Evolutionary conservation across 108 stramenopile genomes (phyloP), one percentile per base, ranked within the genome.

Genomic region (Schizochytrium sp.): DNA sequence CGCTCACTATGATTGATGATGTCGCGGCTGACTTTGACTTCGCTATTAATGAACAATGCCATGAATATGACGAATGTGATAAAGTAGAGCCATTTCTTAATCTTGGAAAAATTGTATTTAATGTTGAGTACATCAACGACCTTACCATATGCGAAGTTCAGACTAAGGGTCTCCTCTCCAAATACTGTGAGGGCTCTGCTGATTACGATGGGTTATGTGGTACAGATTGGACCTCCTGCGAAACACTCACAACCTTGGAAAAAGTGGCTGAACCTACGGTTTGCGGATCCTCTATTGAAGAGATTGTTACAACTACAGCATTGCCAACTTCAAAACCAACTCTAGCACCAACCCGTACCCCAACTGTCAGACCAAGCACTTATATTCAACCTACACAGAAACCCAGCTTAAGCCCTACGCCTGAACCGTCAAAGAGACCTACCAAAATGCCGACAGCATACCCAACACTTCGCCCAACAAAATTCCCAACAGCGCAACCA

Each of bases 41-140:
- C 72, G 88, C 89, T 10, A 88, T 89, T 50, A 89, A 89, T 19
- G 89, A 89, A 46, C 42, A 88, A 47, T 89, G 89, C 47, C 88
- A 89, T 4, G 47, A 88, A 38, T 89, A 88, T 64, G n/a, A 69
- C 38, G 89, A 89, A 38, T 89, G 89, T 60, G 41, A n/a, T 58
- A 57, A 44, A 0, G 44, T 59, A 44, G 7, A 17, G 40, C 60
- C 87, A n/a, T 89, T 89, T 76, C 88, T 88, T 64, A n/a, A 61
- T 3, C 12, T 28, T 3, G 46, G 38, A 17, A 89, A 89, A 38
- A 40, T 89, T 15, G 72, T 88, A 17, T 40, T 88, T 2, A 88
- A 89, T 55, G 76, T 83, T 38, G 76, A 83, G 76, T 83, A 83
- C 53, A 55, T 55, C n/a, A 83, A 69, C 5, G 64, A 69, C 28